Evolutionary conservation across 305 asterid genomes (phyloP).

Genomic region (Andrographis paniculata): DNA sequence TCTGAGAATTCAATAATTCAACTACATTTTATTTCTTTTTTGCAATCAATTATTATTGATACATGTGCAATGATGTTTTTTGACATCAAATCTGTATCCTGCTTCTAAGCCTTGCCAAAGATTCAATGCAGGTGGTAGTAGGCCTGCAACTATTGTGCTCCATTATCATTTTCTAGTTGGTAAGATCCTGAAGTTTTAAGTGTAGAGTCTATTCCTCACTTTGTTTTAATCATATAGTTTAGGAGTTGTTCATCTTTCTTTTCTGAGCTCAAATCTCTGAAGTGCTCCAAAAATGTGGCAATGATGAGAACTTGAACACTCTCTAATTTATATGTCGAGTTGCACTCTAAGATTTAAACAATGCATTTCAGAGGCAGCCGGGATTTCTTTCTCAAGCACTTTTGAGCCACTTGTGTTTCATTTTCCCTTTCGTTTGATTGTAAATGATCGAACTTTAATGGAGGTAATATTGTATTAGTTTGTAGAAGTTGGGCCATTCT

Average conservation of each 20-base stretch:
- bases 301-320: slow-evolving; percentile 26
- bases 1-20: too few species aligned
- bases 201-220: background rate
- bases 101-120: too few species aligned
- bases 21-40: too few species aligned
- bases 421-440: background rate
- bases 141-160: slow-evolving; percentile 1
- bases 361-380: slow-evolving; percentile 21
- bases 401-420: slow-evolving; percentile 27
- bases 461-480: too few species aligned
- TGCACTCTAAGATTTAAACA: slow-evolving; percentile 17
- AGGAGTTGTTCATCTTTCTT: background rate
- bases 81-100: slow-evolving; percentile 9
- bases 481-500: too few species aligned
- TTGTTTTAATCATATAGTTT: background rate
- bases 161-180: background rate
- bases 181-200: too few species aligned
- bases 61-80: too few species aligned
- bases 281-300: slow-evolving; percentile 22
- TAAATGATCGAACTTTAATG: background rate
- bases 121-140: too few species aligned
- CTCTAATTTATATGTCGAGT: slow-evolving; percentile 16
- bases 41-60: too few species aligned
- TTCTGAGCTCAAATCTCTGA: background rate
- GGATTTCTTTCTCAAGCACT: slow-evolving; percentile 38